Conservation (phyloP, 208 protist species). For the Entamoeba invadens region DNA sequence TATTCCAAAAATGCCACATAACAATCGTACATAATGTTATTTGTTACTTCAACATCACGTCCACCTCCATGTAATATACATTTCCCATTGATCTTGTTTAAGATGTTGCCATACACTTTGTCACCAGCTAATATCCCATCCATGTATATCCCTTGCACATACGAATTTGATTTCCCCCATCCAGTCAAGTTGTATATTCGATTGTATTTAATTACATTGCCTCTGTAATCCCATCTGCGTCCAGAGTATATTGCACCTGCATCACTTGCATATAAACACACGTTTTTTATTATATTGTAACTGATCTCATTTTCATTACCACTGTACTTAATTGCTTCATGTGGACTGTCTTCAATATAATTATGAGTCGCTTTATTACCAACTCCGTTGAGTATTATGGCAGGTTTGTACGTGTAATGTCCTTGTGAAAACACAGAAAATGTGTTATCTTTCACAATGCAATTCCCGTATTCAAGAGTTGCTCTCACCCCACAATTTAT, state of each 20-base stretch:
- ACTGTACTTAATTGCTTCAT: background rate
- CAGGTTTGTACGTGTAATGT: background rate
- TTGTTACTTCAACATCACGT: background rate
- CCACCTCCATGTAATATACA: background rate
- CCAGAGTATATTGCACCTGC: background rate
- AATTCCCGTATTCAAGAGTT: background rate
- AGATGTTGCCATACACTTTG: background rate
- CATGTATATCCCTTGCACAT: background rate
- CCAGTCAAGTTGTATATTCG: background rate
- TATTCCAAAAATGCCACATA: background rate
- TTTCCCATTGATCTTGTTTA: background rate
- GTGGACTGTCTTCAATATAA: background rate
- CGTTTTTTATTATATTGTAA: background rate
- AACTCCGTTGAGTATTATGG: background rate
- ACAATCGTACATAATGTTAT: background rate
- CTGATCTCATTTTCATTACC: background rate
- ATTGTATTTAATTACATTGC: background rate
- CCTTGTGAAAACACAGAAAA: background rate
- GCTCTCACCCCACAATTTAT: background rate
- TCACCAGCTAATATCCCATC: background rate
- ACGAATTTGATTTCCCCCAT: background rate
- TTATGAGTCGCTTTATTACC: background rate
- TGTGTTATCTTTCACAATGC: background rate
- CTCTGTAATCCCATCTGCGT: background rate
- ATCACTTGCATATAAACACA: background rate